These are phyloP conservation scores for Claviceps fusiformis DNA, from an alignment of 2,329 filamentous ascomycete species.

Conservation along the genomic window DNA sequence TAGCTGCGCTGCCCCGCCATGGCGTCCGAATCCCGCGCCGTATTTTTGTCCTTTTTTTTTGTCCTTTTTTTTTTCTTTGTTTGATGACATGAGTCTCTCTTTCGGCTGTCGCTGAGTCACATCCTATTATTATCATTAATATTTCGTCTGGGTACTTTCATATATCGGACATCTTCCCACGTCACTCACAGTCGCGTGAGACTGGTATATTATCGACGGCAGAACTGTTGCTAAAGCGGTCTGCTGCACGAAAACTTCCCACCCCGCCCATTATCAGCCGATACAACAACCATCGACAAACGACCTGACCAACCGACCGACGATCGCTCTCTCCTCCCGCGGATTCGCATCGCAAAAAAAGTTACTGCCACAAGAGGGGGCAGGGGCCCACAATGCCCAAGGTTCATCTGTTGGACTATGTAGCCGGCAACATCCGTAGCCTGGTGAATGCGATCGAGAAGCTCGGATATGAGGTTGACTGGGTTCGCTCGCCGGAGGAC, in stretches of 20 bases:
- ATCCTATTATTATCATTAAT: not conserved
- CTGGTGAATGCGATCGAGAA: constrained; percentile 97
- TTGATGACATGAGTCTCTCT: not conserved
- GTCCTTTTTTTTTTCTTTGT: too few relatives aligned
- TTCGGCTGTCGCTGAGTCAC: constrained; percentile 2
- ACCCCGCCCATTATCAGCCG: too few relatives aligned
- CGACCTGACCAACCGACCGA: not conserved
- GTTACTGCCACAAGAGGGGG: not conserved
- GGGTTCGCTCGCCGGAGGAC: constrained; percentile 76
- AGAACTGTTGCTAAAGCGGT: not conserved
- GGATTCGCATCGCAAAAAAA: not conserved
- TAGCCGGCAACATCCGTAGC: constrained; percentile 90
- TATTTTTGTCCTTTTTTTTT: not conserved
- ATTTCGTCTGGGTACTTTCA: not conserved
- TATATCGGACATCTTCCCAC: not conserved
- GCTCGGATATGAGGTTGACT: constrained; percentile 82
- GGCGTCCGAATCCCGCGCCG: constrained; percentile 7
- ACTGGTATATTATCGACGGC: not conserved
- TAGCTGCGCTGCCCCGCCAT: constrained; percentile 12
- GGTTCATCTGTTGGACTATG: constrained; percentile 73
- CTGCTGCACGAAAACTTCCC: too few relatives aligned
- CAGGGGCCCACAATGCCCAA: constrained; percentile 47
- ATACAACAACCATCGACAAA: not conserved
- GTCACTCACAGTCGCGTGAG: not conserved
- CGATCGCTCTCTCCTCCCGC: not conserved